Base-by-base conservation (phyloP, 495 filamentous ascomycete genomes). In the Aspergillus steynii region DNA sequence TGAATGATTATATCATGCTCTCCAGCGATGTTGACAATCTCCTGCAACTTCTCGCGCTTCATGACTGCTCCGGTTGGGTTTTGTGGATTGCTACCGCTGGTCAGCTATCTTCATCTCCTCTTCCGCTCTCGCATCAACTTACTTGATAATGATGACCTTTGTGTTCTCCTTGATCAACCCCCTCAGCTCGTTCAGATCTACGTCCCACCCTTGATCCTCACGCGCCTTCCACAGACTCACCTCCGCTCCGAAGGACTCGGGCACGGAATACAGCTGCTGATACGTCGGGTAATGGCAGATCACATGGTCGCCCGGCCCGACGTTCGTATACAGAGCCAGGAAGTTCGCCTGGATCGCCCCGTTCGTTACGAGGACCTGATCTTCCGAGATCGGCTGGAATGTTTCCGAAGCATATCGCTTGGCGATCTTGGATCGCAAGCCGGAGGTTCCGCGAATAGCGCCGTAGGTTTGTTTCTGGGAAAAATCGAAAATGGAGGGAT, bases 241-340 rank as follows among this genome's bases (percentile, higher is more conserved):
- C 59, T 90, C 83, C 1, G 91, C 90, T 0, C 91, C 91, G 2
- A 93, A 73, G 34, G 84, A 86, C 61, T 79, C 80, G 0, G 91
- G 88, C 4, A 93, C 83, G n/a, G 82, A 72, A 62, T 92, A 93
- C 0, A 94, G 80, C 64, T 93, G 90, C 65, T 92, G 88, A 68
- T 96, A 95, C 10, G 90, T 92, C 1, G 91, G 91, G 68, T 90
- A 87, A 55, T 93, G 88, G 63, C 88, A 92, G 45, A 94, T 83
- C 14, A 93, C 88, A 76, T 96, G 91, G 62, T 93, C 90, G 1
- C 88, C 90, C 0, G 86, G 86, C 1, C 84, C 85, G 0, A 93
- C 66, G 5, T 93, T 77, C 0, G 85, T 80, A 71, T 92, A 92
- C 6, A 93, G 80, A 1, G 86, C 67, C 2, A 91, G 70, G 63